Conservation (phyloP, 2,329 filamentous ascomycete species). For the Pseudogymnoascus sp. region DNA sequence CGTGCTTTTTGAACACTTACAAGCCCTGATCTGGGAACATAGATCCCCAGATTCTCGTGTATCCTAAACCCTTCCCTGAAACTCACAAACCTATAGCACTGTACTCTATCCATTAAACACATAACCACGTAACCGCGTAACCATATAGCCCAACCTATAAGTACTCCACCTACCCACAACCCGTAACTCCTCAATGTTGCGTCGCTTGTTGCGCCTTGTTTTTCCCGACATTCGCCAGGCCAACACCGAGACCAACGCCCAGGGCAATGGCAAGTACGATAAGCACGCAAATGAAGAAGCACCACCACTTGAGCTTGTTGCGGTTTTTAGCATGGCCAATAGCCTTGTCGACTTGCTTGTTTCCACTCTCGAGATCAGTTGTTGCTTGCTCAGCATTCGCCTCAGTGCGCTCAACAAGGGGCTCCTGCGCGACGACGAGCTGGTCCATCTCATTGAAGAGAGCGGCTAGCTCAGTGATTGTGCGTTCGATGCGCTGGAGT, state of each 20-base stretch:
- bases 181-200: background rate
- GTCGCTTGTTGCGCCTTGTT: background rate
- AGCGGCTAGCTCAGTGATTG: constrained; percentile 59
- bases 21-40: background rate
- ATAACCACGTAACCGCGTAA: background rate
- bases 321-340: constrained; percentile 59
- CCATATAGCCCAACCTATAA: background rate
- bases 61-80: background rate
- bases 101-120: constrained; percentile 1
- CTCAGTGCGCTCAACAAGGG: constrained; percentile 54
- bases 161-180: background rate
- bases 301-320: constrained; percentile 78
- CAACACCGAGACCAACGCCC: constrained; percentile 38
- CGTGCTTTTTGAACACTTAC: background rate
- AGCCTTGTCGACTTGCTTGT: constrained; percentile 60
- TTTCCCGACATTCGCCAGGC: constrained; percentile 14
- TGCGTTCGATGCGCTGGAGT: constrained; percentile 72
- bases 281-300: constrained; percentile 53
- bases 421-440: constrained; percentile 65
- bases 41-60: background rate
- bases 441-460: constrained; percentile 71
- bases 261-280: constrained; percentile 50
- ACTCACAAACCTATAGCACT: background rate
- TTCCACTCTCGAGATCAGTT: constrained; percentile 61
- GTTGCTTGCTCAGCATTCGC: constrained; percentile 58